Conservation (phyloP, 306 rosid genomes). For the Cicer cuneatum region DNA sequence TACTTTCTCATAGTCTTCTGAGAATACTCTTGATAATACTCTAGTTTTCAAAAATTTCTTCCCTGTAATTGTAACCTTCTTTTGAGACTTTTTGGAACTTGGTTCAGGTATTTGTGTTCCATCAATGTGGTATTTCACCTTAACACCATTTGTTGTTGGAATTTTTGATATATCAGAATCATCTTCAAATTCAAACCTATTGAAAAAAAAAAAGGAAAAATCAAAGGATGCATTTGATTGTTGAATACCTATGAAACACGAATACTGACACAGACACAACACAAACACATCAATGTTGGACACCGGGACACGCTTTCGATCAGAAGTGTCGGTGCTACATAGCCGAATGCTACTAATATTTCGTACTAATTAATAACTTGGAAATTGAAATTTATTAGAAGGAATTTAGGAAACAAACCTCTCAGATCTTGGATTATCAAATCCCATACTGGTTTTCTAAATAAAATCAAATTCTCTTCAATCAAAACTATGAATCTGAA, state of each 20-base stretch:
- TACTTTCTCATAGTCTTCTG: constrained; percentile 60
- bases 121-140: constrained; percentile 59
- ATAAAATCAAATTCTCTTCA: constrained; percentile 42
- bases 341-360: no score
- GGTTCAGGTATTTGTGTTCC: constrained; percentile 52
- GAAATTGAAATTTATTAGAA: background rate
- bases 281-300: no score
- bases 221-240: constrained; percentile 18
- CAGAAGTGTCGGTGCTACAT: no score
- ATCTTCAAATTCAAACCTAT: constrained; percentile 57
- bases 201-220: background rate
- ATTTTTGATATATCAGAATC: constrained; percentile 46
- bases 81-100: constrained; percentile 45
- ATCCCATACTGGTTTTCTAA: constrained; percentile 60
- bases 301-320: no score
- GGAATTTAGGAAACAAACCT: constrained; percentile 54
- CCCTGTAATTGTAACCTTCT: constrained; percentile 41
- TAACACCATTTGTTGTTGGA: constrained; percentile 32
- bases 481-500: constrained; percentile 39
- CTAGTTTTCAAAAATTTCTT: constrained; percentile 52
- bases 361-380: no score
- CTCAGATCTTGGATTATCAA: constrained; percentile 65
- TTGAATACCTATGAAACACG: background rate
- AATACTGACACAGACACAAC: no score
- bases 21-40: constrained; percentile 61